Percentiles rank a stretch among this genome's conserved stretches.
Evolutionary conservation across 176 grass and related monocot genomes (phyloP).

Genomic region (Oryza nivara): DNA sequence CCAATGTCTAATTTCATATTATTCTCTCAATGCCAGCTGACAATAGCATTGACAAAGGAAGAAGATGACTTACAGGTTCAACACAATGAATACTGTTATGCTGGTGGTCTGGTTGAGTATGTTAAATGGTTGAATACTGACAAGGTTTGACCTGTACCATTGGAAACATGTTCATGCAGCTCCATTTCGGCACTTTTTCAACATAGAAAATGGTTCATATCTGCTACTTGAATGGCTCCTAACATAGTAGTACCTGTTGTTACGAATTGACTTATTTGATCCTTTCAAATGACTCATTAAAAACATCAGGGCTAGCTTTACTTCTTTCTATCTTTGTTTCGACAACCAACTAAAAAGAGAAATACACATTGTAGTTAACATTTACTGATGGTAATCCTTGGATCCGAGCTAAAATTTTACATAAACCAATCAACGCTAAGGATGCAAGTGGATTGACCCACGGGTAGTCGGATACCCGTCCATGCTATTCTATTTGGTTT

Average conservation of each 20-base stretch:
- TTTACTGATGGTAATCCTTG: conserved; percentile 29
- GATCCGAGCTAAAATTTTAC: conserved; percentile 26
- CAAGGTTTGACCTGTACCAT: conserved; percentile 67
- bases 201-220: neutral
- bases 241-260: conserved; percentile 19
- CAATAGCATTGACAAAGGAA: conserved; percentile 87
- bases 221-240: conserved; percentile 2
- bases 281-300: conserved; percentile 25
- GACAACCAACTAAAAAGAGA: neutral
- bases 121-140: conserved; percentile 95
- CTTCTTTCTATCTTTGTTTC: conserved; percentile 15
- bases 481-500: neutral
- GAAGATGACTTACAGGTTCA: conserved; percentile 57
- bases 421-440: neutral
- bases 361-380: conserved; percentile 1
- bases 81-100: conserved; percentile 88
- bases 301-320: neutral
- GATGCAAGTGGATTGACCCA: neutral
- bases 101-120: conserved; percentile 95
- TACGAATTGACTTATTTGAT: conserved; percentile 21
- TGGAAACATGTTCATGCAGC: conserved; percentile 25
- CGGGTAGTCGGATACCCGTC: neutral
- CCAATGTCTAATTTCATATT: conserved; percentile 28
- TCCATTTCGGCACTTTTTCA: neutral
- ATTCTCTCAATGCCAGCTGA: conserved; percentile 59